phyloP scores from a whole-genome alignment of 129 eudicot genomes.

The Helianthus tuberosus region DNA sequence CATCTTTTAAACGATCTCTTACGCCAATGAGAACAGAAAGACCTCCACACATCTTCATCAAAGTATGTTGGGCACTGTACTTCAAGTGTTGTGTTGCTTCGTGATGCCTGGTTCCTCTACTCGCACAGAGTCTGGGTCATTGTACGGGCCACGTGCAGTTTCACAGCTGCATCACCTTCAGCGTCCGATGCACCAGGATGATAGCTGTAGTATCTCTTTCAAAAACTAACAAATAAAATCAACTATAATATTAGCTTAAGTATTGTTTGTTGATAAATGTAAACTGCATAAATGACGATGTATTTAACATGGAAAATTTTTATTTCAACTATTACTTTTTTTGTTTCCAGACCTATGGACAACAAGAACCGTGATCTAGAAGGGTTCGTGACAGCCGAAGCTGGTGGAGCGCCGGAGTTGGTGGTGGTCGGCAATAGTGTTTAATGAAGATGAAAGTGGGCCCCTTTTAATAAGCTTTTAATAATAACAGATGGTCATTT shows the following conservation, averaged over 20 bases:
- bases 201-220: background rate
- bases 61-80: conserved; percentile 25
- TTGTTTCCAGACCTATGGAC: too few species aligned
- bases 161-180: too few species aligned
- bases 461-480: too few species aligned
- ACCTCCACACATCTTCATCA: conserved; percentile 7
- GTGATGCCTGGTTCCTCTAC: conserved; percentile 1
- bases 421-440: too few species aligned
- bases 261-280: background rate
- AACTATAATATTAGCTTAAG: conserved; percentile 6
- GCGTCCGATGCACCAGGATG: too few species aligned
- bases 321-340: too few species aligned
- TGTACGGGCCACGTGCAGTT: background rate
- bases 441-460: too few species aligned
- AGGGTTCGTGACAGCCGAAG: too few species aligned
- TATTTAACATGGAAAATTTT: background rate
- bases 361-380: too few species aligned
- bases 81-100: background rate
- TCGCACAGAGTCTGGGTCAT: conserved; percentile 22
- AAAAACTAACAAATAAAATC: conserved; percentile 12
- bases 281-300: background rate
- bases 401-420: too few species aligned
- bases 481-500: too few species aligned
- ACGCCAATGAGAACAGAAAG: conserved; percentile 23
- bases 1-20: conserved; percentile 13